phyloP scores from a whole-genome alignment of 1,139 yeast species.

The Lipomyces yarrowii region DNA sequence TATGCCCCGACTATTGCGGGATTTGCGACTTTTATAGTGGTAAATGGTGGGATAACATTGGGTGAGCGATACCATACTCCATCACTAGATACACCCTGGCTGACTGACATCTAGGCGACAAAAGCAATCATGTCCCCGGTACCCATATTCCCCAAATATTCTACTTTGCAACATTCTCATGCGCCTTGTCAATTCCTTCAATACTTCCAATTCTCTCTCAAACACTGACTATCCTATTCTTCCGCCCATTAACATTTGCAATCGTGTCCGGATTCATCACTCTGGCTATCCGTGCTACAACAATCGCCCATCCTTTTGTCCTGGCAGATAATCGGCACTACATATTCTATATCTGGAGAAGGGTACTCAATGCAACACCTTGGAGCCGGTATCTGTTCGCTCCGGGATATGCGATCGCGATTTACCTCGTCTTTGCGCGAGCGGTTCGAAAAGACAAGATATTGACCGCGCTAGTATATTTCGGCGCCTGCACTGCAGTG shows the following conservation, averaged over 20 bases:
- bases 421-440: conserved; percentile 45
- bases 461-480: conserved; percentile 48
- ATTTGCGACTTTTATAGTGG: conserved; percentile 46
- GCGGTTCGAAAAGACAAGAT: conserved; percentile 36
- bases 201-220: conserved; percentile 51
- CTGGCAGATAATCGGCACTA: conserved; percentile 94
- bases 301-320: conserved; percentile 84
- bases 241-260: not conserved
- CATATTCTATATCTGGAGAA: conserved; percentile 80
- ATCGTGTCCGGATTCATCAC: conserved; percentile 10
- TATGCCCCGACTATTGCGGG: conserved; percentile 12
- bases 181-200: conserved; percentile 66
- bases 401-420: conserved; percentile 73
- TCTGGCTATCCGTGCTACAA: conserved; percentile 54
- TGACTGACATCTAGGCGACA: conserved; percentile 58
- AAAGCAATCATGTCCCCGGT: conserved; percentile 74
- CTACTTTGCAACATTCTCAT: conserved; percentile 68
- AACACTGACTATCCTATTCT: conserved; percentile 42
- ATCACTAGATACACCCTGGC: not conserved
- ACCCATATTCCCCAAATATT: conserved; percentile 79
- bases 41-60: conserved; percentile 78
- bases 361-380: conserved; percentile 53
- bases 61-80: conserved; percentile 41
- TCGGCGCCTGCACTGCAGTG: conserved; percentile 59
- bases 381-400: conserved; percentile 51